These are phyloP conservation scores for Apodospora peruviana DNA, from an alignment of 495 filamentous ascomycete species.

Conservation along the genomic window DNA sequence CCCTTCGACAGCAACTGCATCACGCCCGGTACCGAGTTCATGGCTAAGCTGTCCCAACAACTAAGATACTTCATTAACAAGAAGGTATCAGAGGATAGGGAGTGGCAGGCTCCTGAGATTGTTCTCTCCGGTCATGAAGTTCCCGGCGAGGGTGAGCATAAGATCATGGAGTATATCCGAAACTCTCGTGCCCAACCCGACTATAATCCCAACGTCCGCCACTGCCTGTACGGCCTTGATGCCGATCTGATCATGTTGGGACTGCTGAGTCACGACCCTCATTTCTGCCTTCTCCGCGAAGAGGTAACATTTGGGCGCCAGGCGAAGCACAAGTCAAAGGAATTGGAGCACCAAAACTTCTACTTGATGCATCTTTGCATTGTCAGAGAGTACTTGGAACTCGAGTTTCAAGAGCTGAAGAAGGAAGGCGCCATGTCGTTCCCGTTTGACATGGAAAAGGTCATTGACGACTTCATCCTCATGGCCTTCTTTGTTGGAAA, in stretches of 20 bases:
- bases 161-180: conserved; percentile 99
- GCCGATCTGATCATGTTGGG: conserved; percentile 99
- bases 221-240: conserved; percentile 96
- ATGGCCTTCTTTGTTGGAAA: conserved; percentile 99
- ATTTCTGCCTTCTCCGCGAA: conserved; percentile 94
- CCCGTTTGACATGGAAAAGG: conserved; percentile 86
- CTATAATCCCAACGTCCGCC: conserved; percentile 92
- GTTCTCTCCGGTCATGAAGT: conserved; percentile 97
- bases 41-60: conserved; percentile 90
- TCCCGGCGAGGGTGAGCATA: conserved; percentile 98
- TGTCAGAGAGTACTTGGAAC: conserved; percentile 91
- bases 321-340: conserved; percentile 80
- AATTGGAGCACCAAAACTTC: conserved; percentile 98
- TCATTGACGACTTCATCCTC: conserved; percentile 98
- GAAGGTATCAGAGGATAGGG: conserved; percentile 92
- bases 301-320: conserved; percentile 95
- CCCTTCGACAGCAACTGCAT: conserved; percentile 99
- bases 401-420: conserved; percentile 94
- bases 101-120: conserved; percentile 95
- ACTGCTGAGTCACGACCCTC: conserved; percentile 92
- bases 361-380: conserved; percentile 96
- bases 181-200: conserved; percentile 89
- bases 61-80: conserved; percentile 98
- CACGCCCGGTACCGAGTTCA: conserved; percentile 93
- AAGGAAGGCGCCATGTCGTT: conserved; percentile 68